These are phyloP conservation scores for Sporothrix curviconia DNA, from an alignment of 2,329 filamentous ascomycete species.

Conservation along the genomic window DNA sequence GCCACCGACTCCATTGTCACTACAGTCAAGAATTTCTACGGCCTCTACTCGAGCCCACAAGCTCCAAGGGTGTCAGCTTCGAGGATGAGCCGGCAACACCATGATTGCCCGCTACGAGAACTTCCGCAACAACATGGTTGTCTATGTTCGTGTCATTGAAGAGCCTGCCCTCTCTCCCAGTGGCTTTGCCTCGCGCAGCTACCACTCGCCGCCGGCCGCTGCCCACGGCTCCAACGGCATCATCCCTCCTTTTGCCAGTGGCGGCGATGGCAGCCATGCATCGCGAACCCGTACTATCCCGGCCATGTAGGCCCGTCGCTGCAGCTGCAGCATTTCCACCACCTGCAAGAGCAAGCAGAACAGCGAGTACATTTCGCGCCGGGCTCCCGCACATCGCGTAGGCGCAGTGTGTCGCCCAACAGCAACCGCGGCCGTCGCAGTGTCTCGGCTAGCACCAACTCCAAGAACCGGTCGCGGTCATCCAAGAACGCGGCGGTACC, in stretches of 20 bases:
- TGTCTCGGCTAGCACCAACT: constrained; percentile 57
- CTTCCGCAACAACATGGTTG: constrained; percentile 83
- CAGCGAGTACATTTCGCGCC: constrained; percentile 58
- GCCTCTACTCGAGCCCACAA: constrained; percentile 72
- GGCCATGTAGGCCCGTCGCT: constrained; percentile 36
- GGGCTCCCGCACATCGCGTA: constrained; percentile 61
- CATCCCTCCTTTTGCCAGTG: constrained; percentile 20
- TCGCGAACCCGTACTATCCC: constrained; percentile 35
- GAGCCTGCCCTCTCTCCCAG: constrained; percentile 41
- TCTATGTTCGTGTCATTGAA: constrained; percentile 82
- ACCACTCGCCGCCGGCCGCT: constrained; percentile 14
- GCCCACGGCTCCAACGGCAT: constrained; percentile 25
- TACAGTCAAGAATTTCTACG: constrained; percentile 98
- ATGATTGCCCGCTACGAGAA: constrained; percentile 96
- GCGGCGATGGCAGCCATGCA: constrained; percentile 40
- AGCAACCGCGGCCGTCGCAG: constrained; percentile 66
- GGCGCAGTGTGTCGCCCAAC: constrained; percentile 72
- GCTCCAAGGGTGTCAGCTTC: constrained; percentile 82
- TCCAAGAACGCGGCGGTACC: constrained; percentile 51
- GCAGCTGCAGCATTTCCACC: constrained; percentile 24
- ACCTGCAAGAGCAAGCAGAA: constrained; percentile 35
- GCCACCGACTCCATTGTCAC: constrained; percentile 96
- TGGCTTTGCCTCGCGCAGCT: constrained; percentile 29
- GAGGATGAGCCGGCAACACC: constrained; percentile 84
- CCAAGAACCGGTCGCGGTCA: constrained; percentile 61